Conservation (phyloP, 169 alveolate species). For the Eimeria necatrix region DNA sequence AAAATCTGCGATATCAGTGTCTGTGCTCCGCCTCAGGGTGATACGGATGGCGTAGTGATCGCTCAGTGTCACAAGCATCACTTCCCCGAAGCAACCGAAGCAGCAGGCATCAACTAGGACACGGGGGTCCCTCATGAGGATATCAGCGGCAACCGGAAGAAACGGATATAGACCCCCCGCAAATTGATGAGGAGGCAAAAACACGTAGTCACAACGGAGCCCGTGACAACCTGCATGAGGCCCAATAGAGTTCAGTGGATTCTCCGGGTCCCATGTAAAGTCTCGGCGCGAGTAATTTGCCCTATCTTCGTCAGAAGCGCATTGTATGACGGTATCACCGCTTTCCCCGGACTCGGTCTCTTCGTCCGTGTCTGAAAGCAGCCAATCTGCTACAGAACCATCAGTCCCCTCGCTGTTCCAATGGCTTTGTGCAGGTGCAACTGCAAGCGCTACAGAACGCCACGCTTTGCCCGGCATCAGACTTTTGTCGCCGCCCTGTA, state of each 20-base stretch:
- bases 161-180: constrained; percentile 87
- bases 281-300: constrained; percentile 76
- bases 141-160: constrained; percentile 89
- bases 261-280: constrained; percentile 94
- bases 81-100: constrained; percentile 86
- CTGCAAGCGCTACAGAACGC: constrained; percentile 35
- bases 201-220: constrained; percentile 92
- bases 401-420: constrained; percentile 60
- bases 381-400: constrained; percentile 72
- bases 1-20: constrained; percentile 66
- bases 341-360: constrained; percentile 68
- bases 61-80: constrained; percentile 92
- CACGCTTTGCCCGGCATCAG: constrained; percentile 24
- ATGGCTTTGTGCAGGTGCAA: background rate
- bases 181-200: constrained; percentile 91
- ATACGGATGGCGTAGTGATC: constrained; percentile 93
- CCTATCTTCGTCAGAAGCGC: constrained; percentile 48
- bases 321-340: constrained; percentile 53
- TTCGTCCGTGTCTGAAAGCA: constrained; percentile 72
- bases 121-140: constrained; percentile 91
- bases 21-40: constrained; percentile 85
- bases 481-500: constrained; percentile 40
- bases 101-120: constrained; percentile 86
- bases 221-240: constrained; percentile 94
- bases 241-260: constrained; percentile 92